phyloP scores from a whole-genome alignment of 352 stramenopile species.

The Aphanomyces invadans region DNA sequence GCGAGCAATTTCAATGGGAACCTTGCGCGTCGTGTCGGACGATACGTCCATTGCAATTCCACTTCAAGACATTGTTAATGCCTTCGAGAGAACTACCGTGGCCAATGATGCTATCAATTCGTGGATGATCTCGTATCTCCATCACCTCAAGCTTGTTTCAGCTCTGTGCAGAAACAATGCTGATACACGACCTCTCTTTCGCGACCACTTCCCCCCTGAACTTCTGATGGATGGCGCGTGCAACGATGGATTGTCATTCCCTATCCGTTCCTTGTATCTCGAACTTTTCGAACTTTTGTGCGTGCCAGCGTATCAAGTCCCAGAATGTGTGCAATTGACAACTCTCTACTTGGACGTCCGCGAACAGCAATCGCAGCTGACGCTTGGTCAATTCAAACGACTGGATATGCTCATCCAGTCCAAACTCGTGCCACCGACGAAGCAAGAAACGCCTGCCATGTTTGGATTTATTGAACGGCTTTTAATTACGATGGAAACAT shows the following conservation, averaged over 20 bases:
- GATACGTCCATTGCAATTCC: neutral
- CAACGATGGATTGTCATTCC: conserved; percentile 4
- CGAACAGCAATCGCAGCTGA: neutral
- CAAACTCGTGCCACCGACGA: neutral
- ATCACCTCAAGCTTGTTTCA: conserved; percentile 10
- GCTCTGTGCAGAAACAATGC: conserved; percentile 9
- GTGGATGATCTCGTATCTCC: conserved; percentile 17
- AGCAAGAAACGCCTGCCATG: neutral
- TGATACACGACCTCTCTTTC: neutral
- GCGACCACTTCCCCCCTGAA: neutral
- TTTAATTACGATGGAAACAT: neutral
- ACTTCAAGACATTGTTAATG: neutral
- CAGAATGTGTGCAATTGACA: conserved; percentile 8
- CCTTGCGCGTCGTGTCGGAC: neutral
- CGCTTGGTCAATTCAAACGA: neutral
- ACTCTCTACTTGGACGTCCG: conserved; percentile 3
- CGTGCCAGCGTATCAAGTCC: neutral
- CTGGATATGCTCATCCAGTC: neutral
- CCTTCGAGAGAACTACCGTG: neutral
- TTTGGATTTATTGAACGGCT: conserved; percentile 18
- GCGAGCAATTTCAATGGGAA: neutral
- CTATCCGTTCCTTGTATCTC: conserved; percentile 5
- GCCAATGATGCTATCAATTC: neutral
- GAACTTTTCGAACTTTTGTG: conserved; percentile 13
- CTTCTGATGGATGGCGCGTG: conserved; percentile 9